phyloP scores from a whole-genome alignment of 345 rosid genomes.

The Conringia planisiliqua region DNA sequence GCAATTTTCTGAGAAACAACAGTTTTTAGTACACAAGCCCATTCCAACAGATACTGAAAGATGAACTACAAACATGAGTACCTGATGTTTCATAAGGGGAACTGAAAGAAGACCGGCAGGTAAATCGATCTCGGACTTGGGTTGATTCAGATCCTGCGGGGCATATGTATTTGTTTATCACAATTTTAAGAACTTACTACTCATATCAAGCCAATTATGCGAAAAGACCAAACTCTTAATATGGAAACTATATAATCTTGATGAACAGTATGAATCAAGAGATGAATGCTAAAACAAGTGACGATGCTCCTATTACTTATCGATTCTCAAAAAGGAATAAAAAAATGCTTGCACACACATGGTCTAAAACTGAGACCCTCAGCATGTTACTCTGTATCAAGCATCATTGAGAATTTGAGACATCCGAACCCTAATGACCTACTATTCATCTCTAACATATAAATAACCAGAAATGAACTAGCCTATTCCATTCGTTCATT shows the following conservation, averaged over 20 bases:
- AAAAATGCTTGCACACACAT: background rate
- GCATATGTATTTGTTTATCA: background rate
- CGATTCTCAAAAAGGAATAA: background rate
- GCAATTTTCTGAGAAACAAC: conserved; percentile 79
- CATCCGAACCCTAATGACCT: background rate
- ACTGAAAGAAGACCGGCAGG: conserved; percentile 87
- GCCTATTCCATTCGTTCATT: background rate
- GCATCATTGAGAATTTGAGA: background rate
- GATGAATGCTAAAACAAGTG: background rate
- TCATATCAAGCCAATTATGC: background rate
- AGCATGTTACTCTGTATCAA: background rate
- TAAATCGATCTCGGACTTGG: conserved; percentile 59
- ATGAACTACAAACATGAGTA: conserved; percentile 29
- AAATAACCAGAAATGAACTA: background rate
- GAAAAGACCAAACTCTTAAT: background rate
- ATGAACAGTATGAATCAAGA: background rate
- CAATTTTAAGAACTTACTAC: conserved; percentile 12
- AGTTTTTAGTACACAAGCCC: conserved; percentile 13
- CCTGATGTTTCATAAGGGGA: conserved; percentile 92
- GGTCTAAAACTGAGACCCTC: background rate
- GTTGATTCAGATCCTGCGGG: conserved; percentile 83
- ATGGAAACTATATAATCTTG: background rate
- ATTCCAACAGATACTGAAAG: conserved; percentile 9
- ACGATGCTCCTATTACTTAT: background rate
- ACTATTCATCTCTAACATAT: background rate